Evolutionary conservation across 148 eudicot species (phyloP).

Genomic region (Rhododendron ferrugineum): DNA sequence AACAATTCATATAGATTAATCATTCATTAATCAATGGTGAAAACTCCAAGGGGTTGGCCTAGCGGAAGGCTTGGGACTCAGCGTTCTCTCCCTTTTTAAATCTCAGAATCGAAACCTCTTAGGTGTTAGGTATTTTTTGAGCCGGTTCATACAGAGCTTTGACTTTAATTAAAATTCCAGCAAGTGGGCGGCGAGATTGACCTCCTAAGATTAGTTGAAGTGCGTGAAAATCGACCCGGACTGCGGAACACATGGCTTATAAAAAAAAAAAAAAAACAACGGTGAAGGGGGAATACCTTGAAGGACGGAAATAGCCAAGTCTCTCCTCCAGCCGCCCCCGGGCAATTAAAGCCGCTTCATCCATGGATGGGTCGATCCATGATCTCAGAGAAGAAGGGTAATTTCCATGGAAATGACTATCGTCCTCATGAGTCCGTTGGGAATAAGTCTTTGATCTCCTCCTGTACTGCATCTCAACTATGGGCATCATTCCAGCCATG

Average conservation of each 20-base stretch:
- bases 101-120: too few relatives aligned
- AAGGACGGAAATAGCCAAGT: slow-evolving; percentile 3
- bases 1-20: neutral
- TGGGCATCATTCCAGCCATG: slow-evolving; percentile 8
- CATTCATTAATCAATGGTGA: neutral
- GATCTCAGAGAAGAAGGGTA: neutral
- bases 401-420: neutral
- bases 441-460: neutral
- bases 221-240: too few relatives aligned
- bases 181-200: neutral
- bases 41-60: neutral
- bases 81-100: neutral
- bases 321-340: neutral
- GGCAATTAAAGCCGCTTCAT: slow-evolving; percentile 5
- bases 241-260: neutral
- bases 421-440: neutral
- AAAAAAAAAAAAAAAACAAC: neutral
- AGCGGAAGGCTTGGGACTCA: neutral
- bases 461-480: neutral
- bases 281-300: neutral
- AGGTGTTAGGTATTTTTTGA: accelerated
- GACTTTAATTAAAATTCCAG: accelerated
- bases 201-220: neutral
- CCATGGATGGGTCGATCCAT: slow-evolving; percentile 8
- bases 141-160: too few relatives aligned